Conservation (phyloP, 2,329 filamentous ascomycete genomes). For the Hymenoscyphus fructigenus region DNA sequence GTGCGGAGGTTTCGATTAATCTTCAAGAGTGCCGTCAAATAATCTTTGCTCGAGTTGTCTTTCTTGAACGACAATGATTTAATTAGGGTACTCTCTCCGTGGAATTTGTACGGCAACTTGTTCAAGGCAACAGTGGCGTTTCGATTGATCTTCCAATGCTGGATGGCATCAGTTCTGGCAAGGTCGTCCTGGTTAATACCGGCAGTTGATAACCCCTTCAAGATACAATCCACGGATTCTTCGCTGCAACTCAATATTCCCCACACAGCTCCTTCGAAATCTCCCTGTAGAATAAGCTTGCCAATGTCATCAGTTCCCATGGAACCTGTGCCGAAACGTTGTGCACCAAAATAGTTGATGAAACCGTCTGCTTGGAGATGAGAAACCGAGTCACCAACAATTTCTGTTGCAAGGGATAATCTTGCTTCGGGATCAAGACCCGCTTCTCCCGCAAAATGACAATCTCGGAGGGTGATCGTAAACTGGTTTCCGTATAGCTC, state of each 20-base stretch:
- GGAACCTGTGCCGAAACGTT: slow-evolving; percentile 87
- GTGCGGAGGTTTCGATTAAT: slow-evolving; percentile 81
- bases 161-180: slow-evolving; percentile 74
- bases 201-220: slow-evolving; percentile 48
- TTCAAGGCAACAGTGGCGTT: slow-evolving; percentile 60
- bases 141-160: slow-evolving; percentile 65
- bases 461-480: slow-evolving; percentile 85
- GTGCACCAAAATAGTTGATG: slow-evolving; percentile 98
- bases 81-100: slow-evolving; percentile 76
- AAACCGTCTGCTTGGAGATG: slow-evolving; percentile 75
- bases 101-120: slow-evolving; percentile 75
- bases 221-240: slow-evolving; percentile 49
- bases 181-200: slow-evolving; percentile 72
- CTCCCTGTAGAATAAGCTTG: slow-evolving; percentile 75
- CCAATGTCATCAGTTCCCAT: slow-evolving; percentile 85
- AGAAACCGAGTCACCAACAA: slow-evolving; percentile 59
- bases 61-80: slow-evolving; percentile 59
- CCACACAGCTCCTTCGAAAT: slow-evolving; percentile 78
- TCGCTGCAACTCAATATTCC: slow-evolving; percentile 73
- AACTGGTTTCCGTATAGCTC: slow-evolving; percentile 91
- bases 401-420: slow-evolving; percentile 44
- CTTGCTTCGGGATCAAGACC: slow-evolving; percentile 49
- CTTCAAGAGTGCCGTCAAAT: slow-evolving; percentile 73
- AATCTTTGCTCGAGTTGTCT: slow-evolving; percentile 55
- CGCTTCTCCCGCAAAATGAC: slow-evolving; percentile 54